Base-by-base conservation (phyloP, 2,329 filamentous ascomycete species). In the Apiospora saccharicola region DNA sequence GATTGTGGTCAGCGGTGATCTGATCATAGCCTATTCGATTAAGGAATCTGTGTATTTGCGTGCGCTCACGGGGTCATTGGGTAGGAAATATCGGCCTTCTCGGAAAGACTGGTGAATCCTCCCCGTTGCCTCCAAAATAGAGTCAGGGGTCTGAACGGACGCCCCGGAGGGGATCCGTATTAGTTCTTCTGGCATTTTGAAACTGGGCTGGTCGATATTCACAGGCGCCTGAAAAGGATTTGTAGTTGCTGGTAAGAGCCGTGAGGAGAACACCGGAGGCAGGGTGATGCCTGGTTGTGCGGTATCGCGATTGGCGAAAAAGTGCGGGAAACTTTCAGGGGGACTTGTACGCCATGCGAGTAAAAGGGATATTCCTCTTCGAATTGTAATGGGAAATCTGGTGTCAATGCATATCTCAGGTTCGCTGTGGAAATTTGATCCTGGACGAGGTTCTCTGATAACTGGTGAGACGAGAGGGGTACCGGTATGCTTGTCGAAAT, bases 81-180 rank as follows among this genome's bases (percentile, higher is more conserved):
- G 57, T 34, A 64, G 57, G 30, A 64, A 64, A 37, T 64, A 64
- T 8, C 57, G 57, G 30, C 57, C 57, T n/a, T 64, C 57, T 37
- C 57, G 57, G 57, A 64, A 64, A 64, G 57, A 64, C 30, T 64
- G 57, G 8, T 64, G 41, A n/a, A 30, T 37, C 30, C 57, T 64
- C 30, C 57, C 57, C 10, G 30, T 41, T n/a, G 19, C 57, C 57
- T 64, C 57, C 57, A 64, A 22, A 12, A 64, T 64, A n/a, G 57
- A 64, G 57, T n/a, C 30, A 41, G 41, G 26, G 6, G 30, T 16
- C 16, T 64, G 57, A n/a, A 64, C 57, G 30, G 57, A 64, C 3
- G 19, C 16, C 8, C 30, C 57, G 14, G 57, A 64, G 19, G 57
- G 57, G 19, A 30, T 64, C 19, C 57, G 19, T n/a, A 64, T n/a